phyloP scores from a whole-genome alignment of 768 basidiomycete species.

The Xanthoconium purpureum region DNA sequence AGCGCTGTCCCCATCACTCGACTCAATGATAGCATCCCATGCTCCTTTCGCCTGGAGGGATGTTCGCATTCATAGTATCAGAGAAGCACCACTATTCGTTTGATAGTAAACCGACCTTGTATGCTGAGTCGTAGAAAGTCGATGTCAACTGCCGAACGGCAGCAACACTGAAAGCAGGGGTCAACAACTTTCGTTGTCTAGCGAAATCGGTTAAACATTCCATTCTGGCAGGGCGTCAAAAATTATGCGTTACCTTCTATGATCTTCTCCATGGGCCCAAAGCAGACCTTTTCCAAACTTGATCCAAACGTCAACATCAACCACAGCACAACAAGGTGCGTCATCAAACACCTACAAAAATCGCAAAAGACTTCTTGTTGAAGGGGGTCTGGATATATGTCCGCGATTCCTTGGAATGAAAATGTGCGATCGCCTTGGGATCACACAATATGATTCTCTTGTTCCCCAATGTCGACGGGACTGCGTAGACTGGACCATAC shows the following conservation, averaged over 20 bases:
- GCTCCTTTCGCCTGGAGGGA: constrained; percentile 25
- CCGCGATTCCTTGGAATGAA: constrained; percentile 11
- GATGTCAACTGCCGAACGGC: constrained; percentile 36
- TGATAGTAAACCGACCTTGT: constrained; percentile 5
- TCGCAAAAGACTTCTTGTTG: constrained; percentile 32
- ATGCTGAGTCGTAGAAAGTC: constrained; percentile 39
- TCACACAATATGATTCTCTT: constrained; percentile 32
- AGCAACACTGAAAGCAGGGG: constrained; percentile 38
- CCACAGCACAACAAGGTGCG: constrained; percentile 7
- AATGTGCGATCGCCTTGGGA: constrained; percentile 34
- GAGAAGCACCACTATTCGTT: not conserved
- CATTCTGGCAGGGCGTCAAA: no score
- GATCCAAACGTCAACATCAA: not conserved
- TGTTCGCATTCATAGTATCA: not conserved
- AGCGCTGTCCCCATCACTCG: constrained; percentile 8
- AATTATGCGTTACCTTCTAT: constrained; percentile 35
- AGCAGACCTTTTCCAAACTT: constrained; percentile 30
- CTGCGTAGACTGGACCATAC: constrained; percentile 17
- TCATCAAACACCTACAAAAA: not conserved
- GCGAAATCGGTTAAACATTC: not conserved
- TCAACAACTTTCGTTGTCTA: constrained; percentile 38
- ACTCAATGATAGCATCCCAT: constrained; percentile 29
- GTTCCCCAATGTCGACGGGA: constrained; percentile 16
- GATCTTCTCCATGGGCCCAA: constrained; percentile 40
- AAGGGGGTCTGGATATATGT: constrained; percentile 43